Conservation (phyloP, 257 asterid genomes). For the Solanum appendiculatum region DNA sequence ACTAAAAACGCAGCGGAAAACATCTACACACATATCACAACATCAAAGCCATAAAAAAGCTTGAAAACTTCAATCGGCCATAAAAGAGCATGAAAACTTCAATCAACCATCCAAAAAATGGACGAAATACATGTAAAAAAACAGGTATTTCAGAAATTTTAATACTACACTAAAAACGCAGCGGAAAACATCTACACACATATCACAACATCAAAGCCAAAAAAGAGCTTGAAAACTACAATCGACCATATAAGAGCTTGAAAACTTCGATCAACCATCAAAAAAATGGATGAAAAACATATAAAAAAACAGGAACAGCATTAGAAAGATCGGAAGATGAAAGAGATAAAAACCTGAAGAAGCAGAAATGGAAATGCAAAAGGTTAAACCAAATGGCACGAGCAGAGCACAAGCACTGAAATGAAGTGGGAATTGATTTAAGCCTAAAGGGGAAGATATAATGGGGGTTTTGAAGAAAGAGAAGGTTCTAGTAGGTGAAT, state of each 20-base stretch:
- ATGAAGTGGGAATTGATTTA: background rate
- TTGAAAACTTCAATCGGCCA: too few species aligned
- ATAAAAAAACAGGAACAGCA: background rate
- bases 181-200: too few species aligned
- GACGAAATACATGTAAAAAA: too few species aligned
- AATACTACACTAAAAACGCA: background rate
- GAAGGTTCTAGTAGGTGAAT: conserved; percentile 20
- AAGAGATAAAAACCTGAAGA: background rate
- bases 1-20: background rate
- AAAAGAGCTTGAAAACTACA: too few species aligned
- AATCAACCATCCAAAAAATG: too few species aligned
- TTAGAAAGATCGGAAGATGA: background rate
- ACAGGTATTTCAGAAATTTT: background rate
- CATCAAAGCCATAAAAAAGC: too few species aligned
- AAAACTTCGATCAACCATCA: background rate
- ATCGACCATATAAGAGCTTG: background rate
- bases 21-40: too few species aligned
- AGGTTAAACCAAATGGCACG: conserved; percentile 29
- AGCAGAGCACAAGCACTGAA: conserved; percentile 28
- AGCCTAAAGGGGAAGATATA: background rate
- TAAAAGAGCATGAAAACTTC: background rate
- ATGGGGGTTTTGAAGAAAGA: background rate
- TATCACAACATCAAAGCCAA: too few species aligned
- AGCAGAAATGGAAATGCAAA: background rate
- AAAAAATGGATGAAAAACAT: background rate